Conservation (phyloP, 768 basidiomycete genomes). For the Lactifluus volemus region DNA sequence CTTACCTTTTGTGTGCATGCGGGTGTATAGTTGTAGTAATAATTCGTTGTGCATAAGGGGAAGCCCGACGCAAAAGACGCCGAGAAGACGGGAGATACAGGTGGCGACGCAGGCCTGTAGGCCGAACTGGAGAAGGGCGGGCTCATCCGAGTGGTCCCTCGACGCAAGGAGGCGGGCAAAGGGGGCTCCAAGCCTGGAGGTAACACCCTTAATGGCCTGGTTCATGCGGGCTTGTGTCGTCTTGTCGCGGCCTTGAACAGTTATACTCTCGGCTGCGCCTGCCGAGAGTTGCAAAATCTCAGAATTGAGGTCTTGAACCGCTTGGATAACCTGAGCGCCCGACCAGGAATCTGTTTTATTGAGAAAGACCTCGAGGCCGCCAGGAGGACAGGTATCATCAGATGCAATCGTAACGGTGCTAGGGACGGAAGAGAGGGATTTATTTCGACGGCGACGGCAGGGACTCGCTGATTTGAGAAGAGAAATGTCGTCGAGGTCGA, state of each 20-base stretch:
- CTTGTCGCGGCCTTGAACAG: slow-evolving; percentile 37
- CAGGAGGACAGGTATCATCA: slow-evolving; percentile 53
- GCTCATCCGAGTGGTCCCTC: slow-evolving; percentile 66
- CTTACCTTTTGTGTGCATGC: slow-evolving; percentile 47
- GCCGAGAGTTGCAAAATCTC: slow-evolving; percentile 78
- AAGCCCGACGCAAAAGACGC: slow-evolving; percentile 67
- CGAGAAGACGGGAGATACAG: slow-evolving; percentile 57
- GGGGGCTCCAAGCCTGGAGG: slow-evolving; percentile 52
- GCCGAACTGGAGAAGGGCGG: slow-evolving; percentile 67
- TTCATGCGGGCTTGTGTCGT: slow-evolving; percentile 33
- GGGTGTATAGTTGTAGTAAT: slow-evolving; percentile 50
- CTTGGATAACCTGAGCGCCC: slow-evolving; percentile 69
- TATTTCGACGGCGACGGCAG: slow-evolving; percentile 18
- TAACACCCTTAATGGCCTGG: slow-evolving; percentile 51
- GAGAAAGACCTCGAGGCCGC: slow-evolving; percentile 57
- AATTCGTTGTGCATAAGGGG: slow-evolving; percentile 61
- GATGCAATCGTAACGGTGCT: slow-evolving; percentile 17
- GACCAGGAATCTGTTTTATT: slow-evolving; percentile 70
- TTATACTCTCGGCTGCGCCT: slow-evolving; percentile 59
- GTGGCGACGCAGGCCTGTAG: slow-evolving; percentile 62
- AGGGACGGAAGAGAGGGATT: slow-evolving; percentile 22
- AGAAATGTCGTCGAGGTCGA: slow-evolving; percentile 14
- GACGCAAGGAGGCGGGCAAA: slow-evolving; percentile 52
- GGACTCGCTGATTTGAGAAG: slow-evolving; percentile 9
- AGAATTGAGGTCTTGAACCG: slow-evolving; percentile 70